Conservation (phyloP, 176 grass and related monocot genomes). For the Musa beccarii region DNA sequence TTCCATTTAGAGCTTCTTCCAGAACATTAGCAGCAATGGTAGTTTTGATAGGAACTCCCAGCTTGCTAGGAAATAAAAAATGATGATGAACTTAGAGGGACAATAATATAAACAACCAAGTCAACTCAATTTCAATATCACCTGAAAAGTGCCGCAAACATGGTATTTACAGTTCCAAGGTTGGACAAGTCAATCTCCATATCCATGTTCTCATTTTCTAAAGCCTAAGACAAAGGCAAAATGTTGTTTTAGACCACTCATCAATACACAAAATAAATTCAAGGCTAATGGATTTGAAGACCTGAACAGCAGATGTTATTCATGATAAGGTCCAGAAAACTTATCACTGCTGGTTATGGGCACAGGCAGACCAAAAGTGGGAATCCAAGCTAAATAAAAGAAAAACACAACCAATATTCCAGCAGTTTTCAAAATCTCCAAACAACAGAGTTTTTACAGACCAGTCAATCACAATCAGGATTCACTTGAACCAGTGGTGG, state of each 20-base stretch:
- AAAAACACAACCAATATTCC: too few relatives aligned
- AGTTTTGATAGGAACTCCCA: constrained; percentile 99
- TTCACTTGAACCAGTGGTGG: too few relatives aligned
- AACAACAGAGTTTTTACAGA: too few relatives aligned
- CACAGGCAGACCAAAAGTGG: too few relatives aligned
- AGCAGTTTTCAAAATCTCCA: too few relatives aligned
- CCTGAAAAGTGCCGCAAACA: constrained; percentile 99
- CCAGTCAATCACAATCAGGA: too few relatives aligned
- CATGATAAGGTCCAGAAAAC: too few relatives aligned
- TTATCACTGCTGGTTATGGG: too few relatives aligned
- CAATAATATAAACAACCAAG: constrained; percentile 10
- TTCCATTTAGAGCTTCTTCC: constrained; percentile 96
- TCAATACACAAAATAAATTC: neutral
- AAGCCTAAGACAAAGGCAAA: constrained; percentile 35
- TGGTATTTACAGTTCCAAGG: constrained; percentile 96
- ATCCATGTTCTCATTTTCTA: constrained; percentile 92
- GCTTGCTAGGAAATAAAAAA: constrained; percentile 47
- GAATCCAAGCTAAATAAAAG: too few relatives aligned
- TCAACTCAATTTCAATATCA: constrained; percentile 20
- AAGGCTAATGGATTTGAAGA: too few relatives aligned
- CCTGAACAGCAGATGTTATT: too few relatives aligned
- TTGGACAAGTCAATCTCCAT: constrained; percentile 99
- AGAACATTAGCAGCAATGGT: constrained; percentile 82
- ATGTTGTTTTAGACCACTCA: neutral
- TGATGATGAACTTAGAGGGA: constrained; percentile 3